These are phyloP conservation scores for Penicillium oxalicum DNA, from an alignment of 2,329 filamentous ascomycete species.

Conservation along the genomic window DNA sequence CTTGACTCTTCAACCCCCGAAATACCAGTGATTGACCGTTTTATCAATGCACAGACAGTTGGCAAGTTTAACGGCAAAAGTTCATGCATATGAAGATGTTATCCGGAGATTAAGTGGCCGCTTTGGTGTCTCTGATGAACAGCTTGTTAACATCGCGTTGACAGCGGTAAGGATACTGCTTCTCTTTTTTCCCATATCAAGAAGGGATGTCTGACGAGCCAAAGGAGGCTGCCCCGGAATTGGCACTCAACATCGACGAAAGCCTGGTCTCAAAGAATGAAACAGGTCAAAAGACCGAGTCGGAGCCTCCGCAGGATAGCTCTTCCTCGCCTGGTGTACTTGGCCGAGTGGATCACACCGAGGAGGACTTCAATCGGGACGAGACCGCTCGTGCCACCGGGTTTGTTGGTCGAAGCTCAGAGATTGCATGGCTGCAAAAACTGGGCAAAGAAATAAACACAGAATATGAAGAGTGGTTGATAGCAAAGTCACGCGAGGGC, in stretches of 20 bases:
- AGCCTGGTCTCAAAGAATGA: conserved; percentile 12
- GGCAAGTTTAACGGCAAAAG: conserved; percentile 38
- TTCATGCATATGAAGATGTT: conserved; percentile 37
- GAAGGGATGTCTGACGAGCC: conserved; percentile 13
- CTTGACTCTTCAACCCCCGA: background rate
- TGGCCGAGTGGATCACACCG: conserved; percentile 36
- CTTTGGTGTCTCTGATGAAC: conserved; percentile 33
- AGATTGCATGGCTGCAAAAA: conserved; percentile 41
- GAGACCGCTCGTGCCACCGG: conserved; percentile 36
- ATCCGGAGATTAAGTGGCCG: conserved; percentile 32
- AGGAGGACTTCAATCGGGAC: conserved; percentile 40
- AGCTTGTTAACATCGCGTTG: conserved; percentile 31
- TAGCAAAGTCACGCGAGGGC: conserved; percentile 11
- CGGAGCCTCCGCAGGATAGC: conserved; percentile 19
- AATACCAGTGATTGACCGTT: background rate
- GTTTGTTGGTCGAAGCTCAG: conserved; percentile 42
- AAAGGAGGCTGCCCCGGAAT: conserved; percentile 21
- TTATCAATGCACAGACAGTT: conserved; percentile 28
- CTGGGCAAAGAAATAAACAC: conserved; percentile 30
- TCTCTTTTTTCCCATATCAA: background rate
- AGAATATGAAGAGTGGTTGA: conserved; percentile 18
- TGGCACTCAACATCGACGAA: conserved; percentile 19
- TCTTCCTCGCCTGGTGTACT: conserved; percentile 29
- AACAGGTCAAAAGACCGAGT: conserved; percentile 14
- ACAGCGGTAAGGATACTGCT: conserved; percentile 23